phyloP scores from a whole-genome alignment of 2,329 filamentous ascomycete species.

The Penicillium sp. region DNA sequence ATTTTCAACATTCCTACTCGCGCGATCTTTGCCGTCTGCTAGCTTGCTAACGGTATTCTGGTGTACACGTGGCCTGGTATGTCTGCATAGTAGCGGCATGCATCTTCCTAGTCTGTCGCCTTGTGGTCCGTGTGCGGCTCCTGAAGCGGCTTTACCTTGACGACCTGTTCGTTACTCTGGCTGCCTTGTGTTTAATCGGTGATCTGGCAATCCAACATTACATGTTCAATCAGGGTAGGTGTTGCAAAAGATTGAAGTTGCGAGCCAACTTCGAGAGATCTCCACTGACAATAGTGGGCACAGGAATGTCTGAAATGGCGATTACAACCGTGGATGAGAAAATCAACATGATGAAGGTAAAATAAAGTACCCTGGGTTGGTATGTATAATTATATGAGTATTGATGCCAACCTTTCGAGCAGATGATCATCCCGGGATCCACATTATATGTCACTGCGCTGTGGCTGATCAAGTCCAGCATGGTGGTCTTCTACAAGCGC shows the following conservation, averaged over 20 bases:
- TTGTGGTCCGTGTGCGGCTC: constrained; percentile 18
- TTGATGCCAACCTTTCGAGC: background rate
- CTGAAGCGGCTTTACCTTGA: constrained; percentile 24
- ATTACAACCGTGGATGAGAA: constrained; percentile 11
- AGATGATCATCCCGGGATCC: constrained; percentile 29
- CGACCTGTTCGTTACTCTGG: constrained; percentile 16
- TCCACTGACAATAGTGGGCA: background rate
- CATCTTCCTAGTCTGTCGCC: constrained; percentile 17
- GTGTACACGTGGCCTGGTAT: constrained; percentile 23
- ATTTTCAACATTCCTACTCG: background rate
- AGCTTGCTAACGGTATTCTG: background rate
- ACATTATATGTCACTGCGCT: constrained; percentile 27
- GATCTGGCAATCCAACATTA: constrained; percentile 23
- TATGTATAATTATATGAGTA: background rate
- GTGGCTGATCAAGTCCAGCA: constrained; percentile 26
- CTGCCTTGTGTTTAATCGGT: constrained; percentile 19
- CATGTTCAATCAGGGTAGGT: constrained; percentile 25
- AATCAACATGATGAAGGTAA: constrained; percentile 25
- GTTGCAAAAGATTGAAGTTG: background rate
- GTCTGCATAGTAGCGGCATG: constrained; percentile 23
- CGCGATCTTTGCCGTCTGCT: background rate
- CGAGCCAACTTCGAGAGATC: background rate
- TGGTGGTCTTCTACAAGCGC: constrained; percentile 29
- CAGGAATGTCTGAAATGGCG: constrained; percentile 24
- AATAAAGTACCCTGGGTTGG: background rate